Percentiles rank a stretch among this genome's conserved stretches.
Conservation (phyloP, 805 yeast species). For the Yamadazyma phyllophila region DNA sequence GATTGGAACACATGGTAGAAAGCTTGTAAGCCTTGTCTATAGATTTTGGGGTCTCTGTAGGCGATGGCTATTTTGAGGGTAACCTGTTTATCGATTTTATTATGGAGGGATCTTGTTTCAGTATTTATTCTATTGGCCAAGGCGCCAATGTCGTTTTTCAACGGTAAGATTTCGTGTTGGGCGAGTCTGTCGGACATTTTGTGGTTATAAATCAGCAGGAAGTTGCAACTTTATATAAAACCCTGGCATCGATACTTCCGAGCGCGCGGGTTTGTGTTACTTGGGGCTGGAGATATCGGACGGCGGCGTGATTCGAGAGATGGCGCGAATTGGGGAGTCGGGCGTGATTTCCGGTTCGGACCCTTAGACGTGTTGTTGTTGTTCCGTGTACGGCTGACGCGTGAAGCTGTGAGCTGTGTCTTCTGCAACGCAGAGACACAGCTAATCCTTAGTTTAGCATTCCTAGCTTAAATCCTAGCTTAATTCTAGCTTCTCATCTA, state of each 20-base stretch:
- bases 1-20: conserved; percentile 67
- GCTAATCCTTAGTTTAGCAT: no score
- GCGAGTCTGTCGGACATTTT: not conserved
- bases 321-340: not conserved
- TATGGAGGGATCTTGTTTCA: conserved; percentile 65
- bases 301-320: not conserved
- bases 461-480: no score
- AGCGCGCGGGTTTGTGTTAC: conserved; percentile 6
- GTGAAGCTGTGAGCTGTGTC: no score
- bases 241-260: conserved; percentile 8
- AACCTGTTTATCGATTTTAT: conserved; percentile 65
- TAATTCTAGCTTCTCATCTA: no score
- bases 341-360: not conserved
- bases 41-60: conserved; percentile 68
- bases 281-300: conserved; percentile 7
- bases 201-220: not conserved
- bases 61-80: conserved; percentile 72
- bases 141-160: conserved; percentile 80
- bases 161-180: conserved; percentile 52
- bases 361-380: not conserved
- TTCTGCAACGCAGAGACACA: no score
- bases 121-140: conserved; percentile 76
- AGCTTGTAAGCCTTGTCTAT: conserved; percentile 76
- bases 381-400: conserved; percentile 1
- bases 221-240: not conserved